A percentile compares a stretch with the other conserved stretches of the same genome.
Evolutionary conservation across 768 basidiomycete genomes (phyloP).

Genomic region (Hygrocybe punicea): DNA sequence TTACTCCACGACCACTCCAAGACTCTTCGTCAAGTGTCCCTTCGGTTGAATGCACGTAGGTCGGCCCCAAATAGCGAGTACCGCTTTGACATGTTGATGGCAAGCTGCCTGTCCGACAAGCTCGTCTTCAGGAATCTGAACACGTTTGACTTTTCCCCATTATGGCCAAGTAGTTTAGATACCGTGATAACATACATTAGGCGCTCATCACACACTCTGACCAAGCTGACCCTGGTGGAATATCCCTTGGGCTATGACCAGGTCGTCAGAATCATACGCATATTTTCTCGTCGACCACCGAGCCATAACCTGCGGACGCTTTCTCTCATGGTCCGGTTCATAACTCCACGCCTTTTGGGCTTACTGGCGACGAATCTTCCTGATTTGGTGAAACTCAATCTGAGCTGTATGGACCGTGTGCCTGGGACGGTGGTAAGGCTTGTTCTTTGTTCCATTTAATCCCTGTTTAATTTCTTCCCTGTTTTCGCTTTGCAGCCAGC

Average conservation of each 20-base stretch:
- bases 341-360: neutral
- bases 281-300: neutral
- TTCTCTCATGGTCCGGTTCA: neutral
- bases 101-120: slow-evolving; percentile 23
- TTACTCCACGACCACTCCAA: slow-evolving; percentile 30
- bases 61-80: slow-evolving; percentile 19
- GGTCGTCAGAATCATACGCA: neutral
- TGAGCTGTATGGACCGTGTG: neutral
- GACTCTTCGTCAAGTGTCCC: slow-evolving; percentile 33
- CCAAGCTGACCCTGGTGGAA: neutral
- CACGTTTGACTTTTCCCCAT: slow-evolving; percentile 42
- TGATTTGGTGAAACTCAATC: neutral
- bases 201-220: neutral
- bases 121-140: slow-evolving; percentile 29
- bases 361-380: neutral
- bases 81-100: slow-evolving; percentile 36
- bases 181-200: neutral
- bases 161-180: slow-evolving; percentile 15
- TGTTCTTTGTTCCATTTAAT: no score
- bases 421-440: no score
- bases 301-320: neutral
- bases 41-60: slow-evolving; percentile 36
- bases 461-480: no score
- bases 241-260: neutral
- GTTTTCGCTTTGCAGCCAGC: no score